Evolutionary conservation across 768 basidiomycete species (phyloP), one percentile per base, ranked within the genome.

Genomic region (Trametes sanguinea): DNA sequence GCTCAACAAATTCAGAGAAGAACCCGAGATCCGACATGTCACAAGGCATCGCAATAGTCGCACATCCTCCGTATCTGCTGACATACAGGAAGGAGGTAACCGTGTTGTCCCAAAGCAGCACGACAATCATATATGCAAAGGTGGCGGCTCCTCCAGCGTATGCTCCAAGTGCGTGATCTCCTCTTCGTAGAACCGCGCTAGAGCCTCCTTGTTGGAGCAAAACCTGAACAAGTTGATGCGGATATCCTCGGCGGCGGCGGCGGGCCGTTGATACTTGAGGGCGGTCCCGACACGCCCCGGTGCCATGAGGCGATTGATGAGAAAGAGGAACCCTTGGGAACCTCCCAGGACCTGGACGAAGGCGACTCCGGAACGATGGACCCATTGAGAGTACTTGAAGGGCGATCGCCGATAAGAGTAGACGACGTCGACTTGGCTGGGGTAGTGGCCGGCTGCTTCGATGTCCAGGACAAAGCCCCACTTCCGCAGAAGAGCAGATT

Each of bases 271-370:
- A 11, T 81, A 84, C 67, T 85, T 86, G 65, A 80, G 69, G 17
- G 78, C 64, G 27, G 79, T 73, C 1, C 85, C 85, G 77, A 87
- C 80, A 60, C 88, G 78, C 51, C 88, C 86, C 11, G 87, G 81
- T 3, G 83, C 87, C 80, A 92, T 89, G 60, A 95, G 77, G 27
- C 94, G 80, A 72, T 98, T 98, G 56, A 91, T 95, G 67, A 94
- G 78, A 80, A 95, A 96, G 61, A 94, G 74, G 74, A 94, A 95
- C 0, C 95, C 94, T 56, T 88, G 80, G 3, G 80, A 73, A 1
- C 87, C 92, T 2, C 89, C 92, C 4, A 95, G 69, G 60, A 96
- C 88, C 72, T 97, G 94, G 8, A 94, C 86, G 70, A 98, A 94
- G 8, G 92, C 94, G 27, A 90, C 85, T 1, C 97, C 97, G 4